Percentiles rank a stretch among this genome's conserved stretches.
Evolutionary conservation across 1,284 basidiomycete species (phyloP).

Genomic region (Ustilago esculenta): DNA sequence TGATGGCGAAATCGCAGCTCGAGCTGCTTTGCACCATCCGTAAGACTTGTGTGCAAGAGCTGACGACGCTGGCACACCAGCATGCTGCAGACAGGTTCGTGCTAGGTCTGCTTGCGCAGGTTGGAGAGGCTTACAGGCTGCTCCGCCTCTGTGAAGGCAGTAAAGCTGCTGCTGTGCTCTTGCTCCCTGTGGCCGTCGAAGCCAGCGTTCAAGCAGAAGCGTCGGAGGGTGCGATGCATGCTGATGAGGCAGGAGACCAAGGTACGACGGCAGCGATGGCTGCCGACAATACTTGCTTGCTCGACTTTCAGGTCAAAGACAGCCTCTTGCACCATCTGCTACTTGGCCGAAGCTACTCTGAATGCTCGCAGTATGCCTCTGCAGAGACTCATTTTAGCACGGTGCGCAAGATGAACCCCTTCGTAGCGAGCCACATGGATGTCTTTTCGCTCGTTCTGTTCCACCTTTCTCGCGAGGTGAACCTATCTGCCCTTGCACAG

Average conservation of each 20-base stretch:
- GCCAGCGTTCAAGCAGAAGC: background rate
- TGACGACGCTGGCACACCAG: slow-evolving; percentile 26
- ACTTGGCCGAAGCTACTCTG: slow-evolving; percentile 56
- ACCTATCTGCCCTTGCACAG: slow-evolving; percentile 59
- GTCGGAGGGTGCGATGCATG: background rate
- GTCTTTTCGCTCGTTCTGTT: slow-evolving; percentile 64
- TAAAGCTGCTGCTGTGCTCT: slow-evolving; percentile 40
- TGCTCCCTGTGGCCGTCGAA: slow-evolving; percentile 2
- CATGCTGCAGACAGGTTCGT: slow-evolving; percentile 42
- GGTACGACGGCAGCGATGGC: background rate
- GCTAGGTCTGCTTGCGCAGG: slow-evolving; percentile 33
- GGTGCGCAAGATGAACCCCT: slow-evolving; percentile 49
- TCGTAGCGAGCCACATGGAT: slow-evolving; percentile 58
- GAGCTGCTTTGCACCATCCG: slow-evolving; percentile 20
- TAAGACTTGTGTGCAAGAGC: slow-evolving; percentile 18
- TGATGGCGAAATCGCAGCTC: slow-evolving; percentile 16
- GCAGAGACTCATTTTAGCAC: slow-evolving; percentile 55
- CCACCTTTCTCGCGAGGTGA: slow-evolving; percentile 65
- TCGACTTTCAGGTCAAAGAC: slow-evolving; percentile 34
- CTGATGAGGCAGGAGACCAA: slow-evolving; percentile 4
- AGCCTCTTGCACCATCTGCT: slow-evolving; percentile 49
- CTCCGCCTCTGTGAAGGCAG: slow-evolving; percentile 49
- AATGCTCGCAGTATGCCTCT: slow-evolving; percentile 55
- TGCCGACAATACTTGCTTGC: slow-evolving; percentile 1
- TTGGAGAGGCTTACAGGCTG: slow-evolving; percentile 57